phyloP scores from a whole-genome alignment of 805 yeast species.

The Ogataea corticis region DNA sequence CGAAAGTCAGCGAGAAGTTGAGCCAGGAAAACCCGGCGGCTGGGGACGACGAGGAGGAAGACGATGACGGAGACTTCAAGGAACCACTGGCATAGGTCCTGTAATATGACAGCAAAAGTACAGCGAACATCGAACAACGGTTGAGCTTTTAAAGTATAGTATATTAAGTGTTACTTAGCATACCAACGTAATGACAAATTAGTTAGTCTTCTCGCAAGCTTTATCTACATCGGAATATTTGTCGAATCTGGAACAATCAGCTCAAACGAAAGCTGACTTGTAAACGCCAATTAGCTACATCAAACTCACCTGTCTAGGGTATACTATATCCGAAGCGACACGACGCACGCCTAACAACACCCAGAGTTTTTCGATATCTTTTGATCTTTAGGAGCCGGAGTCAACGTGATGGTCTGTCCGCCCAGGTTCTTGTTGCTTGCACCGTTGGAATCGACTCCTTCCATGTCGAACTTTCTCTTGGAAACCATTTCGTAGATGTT shows the following conservation, averaged over 20 bases:
- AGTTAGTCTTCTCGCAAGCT: too few relatives aligned
- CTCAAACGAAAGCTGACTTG: background rate
- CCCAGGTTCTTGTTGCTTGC: constrained; percentile 54
- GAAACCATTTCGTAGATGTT: constrained; percentile 94
- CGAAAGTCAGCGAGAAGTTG: constrained; percentile 74
- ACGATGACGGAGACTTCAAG: constrained; percentile 51
- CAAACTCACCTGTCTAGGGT: constrained; percentile 3
- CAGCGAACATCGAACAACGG: too few relatives aligned
- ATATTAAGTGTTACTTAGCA: too few relatives aligned
- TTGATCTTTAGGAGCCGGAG: constrained; percentile 89
- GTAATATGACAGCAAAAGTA: too few relatives aligned
- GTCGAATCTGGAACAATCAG: background rate
- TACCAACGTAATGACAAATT: too few relatives aligned
- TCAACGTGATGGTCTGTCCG: constrained; percentile 89
- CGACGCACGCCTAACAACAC: constrained; percentile 56
- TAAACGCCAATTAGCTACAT: constrained; percentile 6
- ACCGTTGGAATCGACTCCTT: constrained; percentile 51
- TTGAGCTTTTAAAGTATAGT: too few relatives aligned
- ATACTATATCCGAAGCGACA: too few relatives aligned
- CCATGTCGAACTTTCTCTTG: constrained; percentile 87
- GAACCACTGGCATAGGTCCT: constrained; percentile 32
- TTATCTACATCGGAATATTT: too few relatives aligned
- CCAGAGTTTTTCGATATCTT: constrained; percentile 53
- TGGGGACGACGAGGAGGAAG: constrained; percentile 51
- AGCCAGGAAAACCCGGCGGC: constrained; percentile 44